Conservation (phyloP, 2,329 filamentous ascomycete species). For the Penicillium vulpinum region DNA sequence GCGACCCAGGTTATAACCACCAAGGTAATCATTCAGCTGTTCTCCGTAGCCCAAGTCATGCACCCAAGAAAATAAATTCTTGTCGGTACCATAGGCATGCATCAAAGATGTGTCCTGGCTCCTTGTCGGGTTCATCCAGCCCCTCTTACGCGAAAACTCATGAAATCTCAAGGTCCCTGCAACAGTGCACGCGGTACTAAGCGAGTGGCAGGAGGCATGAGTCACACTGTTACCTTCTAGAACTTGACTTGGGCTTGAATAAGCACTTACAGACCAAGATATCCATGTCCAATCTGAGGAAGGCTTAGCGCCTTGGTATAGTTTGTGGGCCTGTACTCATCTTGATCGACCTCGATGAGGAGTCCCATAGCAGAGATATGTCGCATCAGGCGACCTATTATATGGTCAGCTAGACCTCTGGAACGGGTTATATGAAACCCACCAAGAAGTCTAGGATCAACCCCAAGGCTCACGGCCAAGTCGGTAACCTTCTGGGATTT, state of each 20-base stretch:
- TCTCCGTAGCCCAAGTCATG: background rate
- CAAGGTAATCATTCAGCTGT: background rate
- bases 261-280: constrained; percentile 1
- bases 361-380: constrained; percentile 25
- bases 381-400: constrained; percentile 32
- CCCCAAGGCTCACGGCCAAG: background rate
- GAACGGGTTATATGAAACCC: background rate
- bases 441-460: constrained; percentile 20
- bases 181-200: constrained; percentile 6
- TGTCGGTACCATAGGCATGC: constrained; percentile 8
- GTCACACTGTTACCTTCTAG: background rate
- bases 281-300: constrained; percentile 4
- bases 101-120: constrained; percentile 6
- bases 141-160: constrained; percentile 8
- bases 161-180: constrained; percentile 8
- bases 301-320: constrained; percentile 2
- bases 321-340: constrained; percentile 2
- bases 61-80: background rate
- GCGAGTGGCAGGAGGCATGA: background rate
- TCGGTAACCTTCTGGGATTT: constrained; percentile 4
- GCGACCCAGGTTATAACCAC: background rate
- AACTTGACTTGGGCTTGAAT: constrained; percentile 1
- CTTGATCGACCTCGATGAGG: background rate
- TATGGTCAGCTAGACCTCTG: background rate
- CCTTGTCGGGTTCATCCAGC: constrained; percentile 8